Evolutionary conservation across 2,329 filamentous ascomycete genomes (phyloP), one percentile per base, ranked within the genome.

Genomic region (Pezicula neosporulosa): DNA sequence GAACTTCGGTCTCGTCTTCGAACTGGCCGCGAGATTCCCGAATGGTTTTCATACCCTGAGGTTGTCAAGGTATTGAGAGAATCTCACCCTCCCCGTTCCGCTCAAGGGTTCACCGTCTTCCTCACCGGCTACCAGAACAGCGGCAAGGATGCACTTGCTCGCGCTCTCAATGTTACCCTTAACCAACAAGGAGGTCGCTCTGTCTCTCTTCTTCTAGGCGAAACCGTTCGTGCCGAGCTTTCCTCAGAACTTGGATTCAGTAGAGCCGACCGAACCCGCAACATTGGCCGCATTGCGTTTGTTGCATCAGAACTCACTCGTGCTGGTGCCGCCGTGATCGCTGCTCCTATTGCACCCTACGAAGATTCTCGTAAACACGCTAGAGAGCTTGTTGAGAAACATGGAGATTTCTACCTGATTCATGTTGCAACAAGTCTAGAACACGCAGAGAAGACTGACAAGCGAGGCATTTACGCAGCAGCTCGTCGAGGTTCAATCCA

Each of bases 11-110:
- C 88, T 67, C 89, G 94, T 64, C 86, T 99, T 58, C 86, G 88
- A 66, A 95, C 88, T 55, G 94, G 94, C 63, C 89, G 89, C 64
- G 90, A 96, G 63, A 99, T 99, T 64, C 94, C 94, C 62, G 91
- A 95, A 74, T 99, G 94, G 94, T 99, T 99, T 82, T 97, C 94
- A 30, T 99, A 99, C 80, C 93, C 94, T 56, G 94, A 99, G 77
- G 94, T 99, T 63, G 94, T 99, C 74, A 86, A 85, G 72, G 94
- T 97, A 46, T 87, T 99, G 56, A 87, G 94, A 66, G 92, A 99
- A 77, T 96, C 93, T 62, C 94, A 97, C 78, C 94, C 93, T 46
- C 85, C 95, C 47, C 89, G 94, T 61, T 86, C 83, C 64, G 82
- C 87, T 67, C 95, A 99, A 78, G 94, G 94, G 58, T 99, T 99